phyloP scores from a whole-genome alignment of 1,284 basidiomycete genomes.

The Austroboletus rostrupii region DNA sequence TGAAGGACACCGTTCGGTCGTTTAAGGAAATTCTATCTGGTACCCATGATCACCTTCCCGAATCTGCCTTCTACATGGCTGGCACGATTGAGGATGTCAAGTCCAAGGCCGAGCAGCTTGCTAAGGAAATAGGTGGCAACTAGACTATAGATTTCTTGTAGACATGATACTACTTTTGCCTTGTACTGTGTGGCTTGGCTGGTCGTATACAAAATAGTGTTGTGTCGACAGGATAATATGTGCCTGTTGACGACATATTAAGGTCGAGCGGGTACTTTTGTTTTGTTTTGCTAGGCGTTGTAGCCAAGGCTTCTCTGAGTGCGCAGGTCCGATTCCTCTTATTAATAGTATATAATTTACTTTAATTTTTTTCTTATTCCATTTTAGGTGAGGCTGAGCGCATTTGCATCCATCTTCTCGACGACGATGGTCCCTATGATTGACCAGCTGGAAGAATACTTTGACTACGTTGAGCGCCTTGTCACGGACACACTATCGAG shows the following conservation, averaged over 20 bases:
- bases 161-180: constrained; percentile 7
- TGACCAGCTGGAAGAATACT: constrained; percentile 68
- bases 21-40: constrained; percentile 97
- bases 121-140: constrained; percentile 80
- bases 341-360: too few species aligned
- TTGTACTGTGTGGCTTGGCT: not conserved
- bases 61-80: constrained; percentile 93
- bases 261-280: too few species aligned
- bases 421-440: constrained; percentile 40
- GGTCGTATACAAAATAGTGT: constrained; percentile 6
- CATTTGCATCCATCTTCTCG: not conserved
- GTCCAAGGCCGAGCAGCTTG: constrained; percentile 92
- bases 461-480: constrained; percentile 63
- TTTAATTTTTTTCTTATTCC: too few species aligned
- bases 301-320: constrained; percentile 48
- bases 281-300: constrained; percentile 28
- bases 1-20: constrained; percentile 90
- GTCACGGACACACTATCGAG: constrained; percentile 55
- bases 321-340: constrained; percentile 40
- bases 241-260: not conserved
- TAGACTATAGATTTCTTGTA: constrained; percentile 32
- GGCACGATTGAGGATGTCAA: constrained; percentile 95
- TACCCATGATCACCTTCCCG: constrained; percentile 83
- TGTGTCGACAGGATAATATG: constrained; percentile 11
- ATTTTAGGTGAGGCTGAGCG: constrained; percentile 22